These are phyloP conservation scores for Globisporangium spiculum DNA, from an alignment of 352 stramenopile species.

Conservation along the genomic window DNA sequence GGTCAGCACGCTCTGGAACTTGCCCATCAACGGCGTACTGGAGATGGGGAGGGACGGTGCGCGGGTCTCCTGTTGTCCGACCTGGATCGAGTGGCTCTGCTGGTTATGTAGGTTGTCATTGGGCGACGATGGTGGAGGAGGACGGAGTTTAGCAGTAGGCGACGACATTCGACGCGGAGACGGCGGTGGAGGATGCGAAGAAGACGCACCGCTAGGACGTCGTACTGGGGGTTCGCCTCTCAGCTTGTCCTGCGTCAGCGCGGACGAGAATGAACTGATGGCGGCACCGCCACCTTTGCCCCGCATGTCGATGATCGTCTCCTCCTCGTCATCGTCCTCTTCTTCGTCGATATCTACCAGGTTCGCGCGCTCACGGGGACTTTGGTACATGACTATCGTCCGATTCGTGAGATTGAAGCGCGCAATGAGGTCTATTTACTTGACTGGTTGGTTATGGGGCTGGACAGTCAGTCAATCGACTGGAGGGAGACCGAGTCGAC, in stretches of 20 bases:
- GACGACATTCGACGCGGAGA: neutral
- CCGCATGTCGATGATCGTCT: constrained; percentile 31
- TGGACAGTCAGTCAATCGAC: too few species aligned
- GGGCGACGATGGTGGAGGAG: neutral
- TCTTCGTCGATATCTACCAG: constrained; percentile 17
- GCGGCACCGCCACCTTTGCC: constrained; percentile 11
- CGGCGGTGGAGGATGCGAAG: neutral
- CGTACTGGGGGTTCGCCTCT: neutral
- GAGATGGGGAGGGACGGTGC: neutral
- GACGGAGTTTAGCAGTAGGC: neutral
- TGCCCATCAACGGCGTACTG: constrained; percentile 20
- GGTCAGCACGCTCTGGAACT: constrained; percentile 24
- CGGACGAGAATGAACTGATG: constrained; percentile 17
- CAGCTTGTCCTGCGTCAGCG: neutral
- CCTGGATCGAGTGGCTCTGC: constrained; percentile 17
- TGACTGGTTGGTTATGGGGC: neutral
- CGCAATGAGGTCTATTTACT: neutral
- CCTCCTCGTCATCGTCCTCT: constrained; percentile 36
- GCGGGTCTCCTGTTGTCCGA: constrained; percentile 10
- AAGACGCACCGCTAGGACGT: neutral
- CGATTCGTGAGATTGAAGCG: neutral
- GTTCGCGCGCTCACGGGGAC: constrained; percentile 4
- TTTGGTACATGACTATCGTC: neutral
- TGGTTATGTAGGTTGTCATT: neutral
- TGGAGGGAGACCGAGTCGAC: too few species aligned